Base-by-base conservation (phyloP, 2,329 filamentous ascomycete genomes). In the Truncatella angustata region DNA sequence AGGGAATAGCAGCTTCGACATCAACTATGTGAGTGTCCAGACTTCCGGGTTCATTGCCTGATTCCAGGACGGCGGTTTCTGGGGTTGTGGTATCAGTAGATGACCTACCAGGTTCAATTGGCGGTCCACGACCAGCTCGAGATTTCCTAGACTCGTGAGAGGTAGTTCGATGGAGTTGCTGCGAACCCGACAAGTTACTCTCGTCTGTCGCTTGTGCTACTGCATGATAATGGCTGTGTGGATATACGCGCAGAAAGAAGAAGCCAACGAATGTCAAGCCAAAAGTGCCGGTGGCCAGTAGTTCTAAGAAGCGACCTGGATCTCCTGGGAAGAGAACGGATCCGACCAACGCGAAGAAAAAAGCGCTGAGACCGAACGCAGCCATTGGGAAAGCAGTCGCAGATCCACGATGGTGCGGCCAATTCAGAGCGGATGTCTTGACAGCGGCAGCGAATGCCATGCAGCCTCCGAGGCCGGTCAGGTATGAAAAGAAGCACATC, bases 371-470 rank as follows among this genome's bases (percentile, higher is more conserved):
- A 3, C 94, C 94, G 66, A 97, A 97, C 3, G 90, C 92, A 52
- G 94, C 90, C 51, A 97, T 73, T 5, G 94, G 93, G 62, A 97
- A 94, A 1, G 92, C 92, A 5, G 94, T 97, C 5, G 94, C 94
- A 3, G 93, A 96, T 51, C 94, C 94, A 57, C 94, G 84, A 67
- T 96, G 88, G 53, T 87, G 82, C 11, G 93, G 93, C 84, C 92
- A 97, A 71, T 97, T 97, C 58, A 94, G 80, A 9, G 92, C 92
- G 46, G 89, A 92, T 66, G 76, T 76, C 67, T 99, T 99, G 65
- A 99, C 84, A 7, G 92, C 81, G 24, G 90, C 91, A 20, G 86
- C 84, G 69, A 97, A 97, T n/a, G 91, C 90, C 70, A 88, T 87
- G 71, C 91, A 97, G 54, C 92, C 90, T 56, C 94, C 94, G 23